Percentiles rank a stretch among this genome's conserved stretches.
Conservation (phyloP, 306 rosid species). For the Herpetospermum pedunculosum region DNA sequence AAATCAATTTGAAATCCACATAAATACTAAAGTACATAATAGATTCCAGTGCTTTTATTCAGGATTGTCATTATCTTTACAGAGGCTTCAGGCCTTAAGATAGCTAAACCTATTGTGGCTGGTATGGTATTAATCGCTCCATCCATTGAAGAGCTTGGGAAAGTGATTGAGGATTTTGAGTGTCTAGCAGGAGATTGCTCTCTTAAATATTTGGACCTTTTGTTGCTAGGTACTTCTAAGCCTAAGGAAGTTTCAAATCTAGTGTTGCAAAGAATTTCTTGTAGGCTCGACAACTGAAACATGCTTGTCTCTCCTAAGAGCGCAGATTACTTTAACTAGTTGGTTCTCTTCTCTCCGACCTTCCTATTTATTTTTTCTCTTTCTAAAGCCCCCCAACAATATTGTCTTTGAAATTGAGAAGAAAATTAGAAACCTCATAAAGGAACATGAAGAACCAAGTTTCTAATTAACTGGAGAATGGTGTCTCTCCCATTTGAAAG, state of each 20-base stretch:
- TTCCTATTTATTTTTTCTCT: background rate
- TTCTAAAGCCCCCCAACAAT: background rate
- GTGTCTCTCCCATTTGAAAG: background rate
- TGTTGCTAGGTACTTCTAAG: background rate
- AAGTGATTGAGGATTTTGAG: background rate
- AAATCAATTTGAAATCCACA: slow-evolving; percentile 3
- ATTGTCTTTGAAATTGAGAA: background rate
- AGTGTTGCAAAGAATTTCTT: background rate
- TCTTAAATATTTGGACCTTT: background rate
- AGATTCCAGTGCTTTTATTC: background rate
- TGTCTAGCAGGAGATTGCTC: background rate
- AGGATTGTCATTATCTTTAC: background rate
- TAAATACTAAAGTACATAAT: background rate
- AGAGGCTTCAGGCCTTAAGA: background rate
- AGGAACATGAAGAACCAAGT: background rate
- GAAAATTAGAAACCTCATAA: background rate
- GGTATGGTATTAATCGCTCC: background rate
- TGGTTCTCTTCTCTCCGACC: too few relatives aligned
- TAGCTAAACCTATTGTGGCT: background rate
- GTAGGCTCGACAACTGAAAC: background rate
- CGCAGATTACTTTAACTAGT: background rate
- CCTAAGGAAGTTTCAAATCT: background rate
- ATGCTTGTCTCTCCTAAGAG: background rate
- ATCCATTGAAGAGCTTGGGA: background rate
- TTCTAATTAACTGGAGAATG: background rate